Evolutionary conservation across 2,329 filamentous ascomycete species (phyloP).

Genomic region (Graphilbum ipis-grandicollis): DNA sequence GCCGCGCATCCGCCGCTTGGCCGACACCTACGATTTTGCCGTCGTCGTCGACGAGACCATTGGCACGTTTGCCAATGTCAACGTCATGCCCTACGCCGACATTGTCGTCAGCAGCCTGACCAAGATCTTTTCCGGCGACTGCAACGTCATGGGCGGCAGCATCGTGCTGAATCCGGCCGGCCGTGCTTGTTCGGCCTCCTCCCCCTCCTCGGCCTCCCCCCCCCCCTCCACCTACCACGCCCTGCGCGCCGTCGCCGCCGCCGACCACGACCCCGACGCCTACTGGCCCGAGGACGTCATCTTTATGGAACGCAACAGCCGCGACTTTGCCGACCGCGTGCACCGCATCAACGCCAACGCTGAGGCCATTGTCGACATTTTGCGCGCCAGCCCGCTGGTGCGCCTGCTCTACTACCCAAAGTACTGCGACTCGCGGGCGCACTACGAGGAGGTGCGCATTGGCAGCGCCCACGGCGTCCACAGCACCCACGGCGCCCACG

Average conservation of each 20-base stretch:
- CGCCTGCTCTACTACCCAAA: conserved; percentile 81
- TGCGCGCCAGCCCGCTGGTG: conserved; percentile 44
- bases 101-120: conserved; percentile 88
- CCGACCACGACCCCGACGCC: conserved; percentile 60
- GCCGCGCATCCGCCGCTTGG: conserved; percentile 58
- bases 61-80: conserved; percentile 89
- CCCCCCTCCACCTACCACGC: conserved; percentile 45
- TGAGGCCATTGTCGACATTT: conserved; percentile 60
- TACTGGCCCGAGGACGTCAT: conserved; percentile 91
- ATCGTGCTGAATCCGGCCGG: conserved; percentile 37
- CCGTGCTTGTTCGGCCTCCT: no score
- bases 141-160: conserved; percentile 93
- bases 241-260: conserved; percentile 48
- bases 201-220: no score
- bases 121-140: conserved; percentile 94
- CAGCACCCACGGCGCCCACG: conserved; percentile 24
- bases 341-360: conserved; percentile 74
- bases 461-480: conserved; percentile 48
- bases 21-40: conserved; percentile 71
- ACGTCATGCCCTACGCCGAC: conserved; percentile 78
- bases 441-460: conserved; percentile 55
- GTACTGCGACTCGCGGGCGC: conserved; percentile 34
- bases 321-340: conserved; percentile 73
- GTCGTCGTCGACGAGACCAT: conserved; percentile 93
- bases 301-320: conserved; percentile 90